Evolutionary conservation across 2,329 filamentous ascomycete species (phyloP), one percentile per base, ranked within the genome.

Genomic region (Penicillium fuscoglaucum): DNA sequence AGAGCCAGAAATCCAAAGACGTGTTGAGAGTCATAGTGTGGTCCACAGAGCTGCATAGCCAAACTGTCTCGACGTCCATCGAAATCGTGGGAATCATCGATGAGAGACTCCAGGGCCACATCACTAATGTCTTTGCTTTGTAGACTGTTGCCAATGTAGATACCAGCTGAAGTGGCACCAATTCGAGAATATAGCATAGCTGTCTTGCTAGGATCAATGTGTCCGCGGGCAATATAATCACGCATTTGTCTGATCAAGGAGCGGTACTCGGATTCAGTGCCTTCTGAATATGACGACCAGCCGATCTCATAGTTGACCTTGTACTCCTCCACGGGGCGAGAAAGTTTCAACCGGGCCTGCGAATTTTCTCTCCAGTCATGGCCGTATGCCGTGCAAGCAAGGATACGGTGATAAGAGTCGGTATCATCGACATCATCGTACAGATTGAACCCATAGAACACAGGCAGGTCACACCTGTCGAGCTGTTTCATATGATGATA

Each of bases 41-140:
- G 49, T 9, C 63, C 66, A 57, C 75, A 78, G 43, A 77, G 71
- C 65, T 78, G 74, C 65, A 77, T 73, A 28, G 71, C 73, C 51
- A 76, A 40, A 46, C 61, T 70, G 1, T 65, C 65, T 24, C 68
- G 63, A n/a, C 63, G 59, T 49, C 67, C 57, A 35, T 69, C 55
- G 50, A 69, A 55, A 6, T 58, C 60, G 31, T 59, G 57, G 19
- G 70, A 59, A 40, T 60, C 66, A 43, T 70, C 56, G 47, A 73
- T 52, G 8, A 76, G 68, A 5, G 54, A 55, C 48, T 53, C 50
- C n/a, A 76, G 66, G 26, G 71, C 73, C 31, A 68, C 64, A 21
- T 40, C n/a, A 9, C n/a, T 10, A 40, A 40, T 40, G 10, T 21
- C 37, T 13, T 40, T 40, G n/a, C 37, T 40, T 21, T 21, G 10